A percentile compares a stretch with the other conserved stretches of the same genome.
Evolutionary conservation across 305 asterid genomes (phyloP).

Genomic region (Fraxinus paxiana): DNA sequence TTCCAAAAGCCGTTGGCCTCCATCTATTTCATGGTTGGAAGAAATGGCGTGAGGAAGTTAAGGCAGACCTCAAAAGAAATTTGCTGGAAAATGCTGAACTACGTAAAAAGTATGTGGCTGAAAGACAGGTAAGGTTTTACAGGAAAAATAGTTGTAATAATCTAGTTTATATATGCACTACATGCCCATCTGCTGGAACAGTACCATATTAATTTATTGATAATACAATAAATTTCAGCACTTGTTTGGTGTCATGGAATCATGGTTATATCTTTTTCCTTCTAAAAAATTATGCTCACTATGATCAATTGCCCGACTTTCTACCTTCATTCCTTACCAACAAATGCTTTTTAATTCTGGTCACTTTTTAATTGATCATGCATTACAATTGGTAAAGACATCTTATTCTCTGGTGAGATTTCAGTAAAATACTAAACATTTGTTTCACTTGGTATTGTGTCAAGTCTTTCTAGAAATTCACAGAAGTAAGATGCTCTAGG

Average conservation of each 20-base stretch:
- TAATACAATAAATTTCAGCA: neutral
- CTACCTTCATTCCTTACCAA: neutral
- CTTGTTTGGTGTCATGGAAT: neutral
- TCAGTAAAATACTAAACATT: neutral
- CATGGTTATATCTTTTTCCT: neutral
- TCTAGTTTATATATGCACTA: conserved; percentile 14
- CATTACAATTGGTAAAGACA: neutral
- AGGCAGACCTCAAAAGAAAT: conserved; percentile 55
- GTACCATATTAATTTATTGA: conserved; percentile 7
- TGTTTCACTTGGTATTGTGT: neutral
- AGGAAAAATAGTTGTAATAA: conserved; percentile 1
- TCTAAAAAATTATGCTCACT: neutral
- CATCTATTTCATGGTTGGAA: conserved; percentile 80
- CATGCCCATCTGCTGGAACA: neutral
- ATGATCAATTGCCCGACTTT: neutral
- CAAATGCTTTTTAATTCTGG: neutral
- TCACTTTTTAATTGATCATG: neutral
- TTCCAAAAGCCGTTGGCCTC: conserved; percentile 67
- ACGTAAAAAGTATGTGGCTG: conserved; percentile 78
- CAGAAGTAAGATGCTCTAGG: neutral
- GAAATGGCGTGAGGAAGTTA: conserved; percentile 85
- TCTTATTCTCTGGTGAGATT: neutral
- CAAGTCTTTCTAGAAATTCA: neutral
- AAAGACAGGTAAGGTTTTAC: conserved; percentile 68
- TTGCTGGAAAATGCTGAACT: conserved; percentile 67